Base-by-base conservation (phyloP, 2,329 filamentous ascomycete genomes). In the Pezicula radicicola region DNA sequence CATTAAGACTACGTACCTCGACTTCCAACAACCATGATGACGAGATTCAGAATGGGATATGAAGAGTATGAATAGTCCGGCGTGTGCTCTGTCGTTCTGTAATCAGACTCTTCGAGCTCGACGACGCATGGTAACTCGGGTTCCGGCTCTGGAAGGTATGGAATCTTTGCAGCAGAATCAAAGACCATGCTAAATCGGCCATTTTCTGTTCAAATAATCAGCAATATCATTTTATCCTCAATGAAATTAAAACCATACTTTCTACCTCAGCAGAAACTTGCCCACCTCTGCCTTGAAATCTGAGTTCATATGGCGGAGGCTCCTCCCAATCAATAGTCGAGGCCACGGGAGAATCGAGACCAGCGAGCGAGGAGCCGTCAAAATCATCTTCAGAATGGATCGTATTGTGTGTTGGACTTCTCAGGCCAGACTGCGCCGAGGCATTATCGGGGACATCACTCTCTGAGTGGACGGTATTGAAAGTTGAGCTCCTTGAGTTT, bases 11-110 rank as follows among this genome's bases (percentile, higher is more conserved):
- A 46, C 49, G 9, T 36, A 54, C 54, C 87, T 42, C 86, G 75
- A 18, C 84, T 88, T 5, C 86, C 86, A 12, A 89, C 84, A 27
- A 89, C 84, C 57, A 89, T 86, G 40, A 89, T 82, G 37, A 88
- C 86, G 40, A 89, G 75, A 64, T 88, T 88, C 40, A 84, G 65
- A 13, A 54, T 27, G 13, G 55, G 52, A 41, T 41, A 52, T 10
- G 41, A 15, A 19, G 41, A 44, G 21, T 44, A 13, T 10, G 41
- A 19, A 21, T 44, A 44, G 2, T 19, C 41, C 7, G 41, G 41
- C 15, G 41, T 15, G 10, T 21, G 21, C 21, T 44, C 41, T 19
- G 41, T 44, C 15, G 19, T 21, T 27, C n/a, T 44, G 18, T 28
- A 44, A 15, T 44, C 41, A 10, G 19, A 9, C 16, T 44, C 41